phyloP scores from a whole-genome alignment of 1,284 basidiomycete species.

The Leccinum fallax region DNA sequence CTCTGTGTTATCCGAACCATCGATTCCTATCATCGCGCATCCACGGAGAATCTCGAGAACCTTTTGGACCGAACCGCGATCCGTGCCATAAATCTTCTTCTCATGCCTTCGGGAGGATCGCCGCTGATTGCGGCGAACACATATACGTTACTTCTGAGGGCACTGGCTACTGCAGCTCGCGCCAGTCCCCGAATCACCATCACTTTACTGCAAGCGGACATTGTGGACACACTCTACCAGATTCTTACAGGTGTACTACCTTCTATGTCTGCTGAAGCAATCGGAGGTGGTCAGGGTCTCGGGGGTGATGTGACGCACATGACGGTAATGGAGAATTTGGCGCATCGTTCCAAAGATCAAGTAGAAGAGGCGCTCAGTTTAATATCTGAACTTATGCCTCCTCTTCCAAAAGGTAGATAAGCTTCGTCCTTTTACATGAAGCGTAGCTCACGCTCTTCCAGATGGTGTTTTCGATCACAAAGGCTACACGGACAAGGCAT shows the following conservation, averaged over 20 bases:
- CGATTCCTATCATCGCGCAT: conserved; percentile 86
- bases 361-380: conserved; percentile 90
- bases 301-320: conserved; percentile 90
- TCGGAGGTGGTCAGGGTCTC: conserved; percentile 68
- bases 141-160: conserved; percentile 86
- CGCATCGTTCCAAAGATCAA: conserved; percentile 95
- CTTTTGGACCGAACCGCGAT: conserved; percentile 86
- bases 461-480: conserved; percentile 95
- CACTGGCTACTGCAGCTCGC: conserved; percentile 82
- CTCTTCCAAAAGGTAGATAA: conserved; percentile 83
- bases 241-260: conserved; percentile 91
- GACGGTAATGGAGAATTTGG: conserved; percentile 96
- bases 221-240: conserved; percentile 89
- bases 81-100: conserved; percentile 79
- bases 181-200: conserved; percentile 87
- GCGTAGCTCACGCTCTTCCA: conserved; percentile 30
- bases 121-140: conserved; percentile 84
- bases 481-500: conserved; percentile 84
- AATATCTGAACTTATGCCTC: conserved; percentile 87
- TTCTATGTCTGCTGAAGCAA: conserved; percentile 60
- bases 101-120: conserved; percentile 85
- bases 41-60: conserved; percentile 81
- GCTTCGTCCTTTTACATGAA: not conserved
- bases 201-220: conserved; percentile 84
- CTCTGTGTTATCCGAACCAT: conserved; percentile 91